phyloP scores from a whole-genome alignment of 78 protist genomes.

The Dictyostelium firmibasis region DNA sequence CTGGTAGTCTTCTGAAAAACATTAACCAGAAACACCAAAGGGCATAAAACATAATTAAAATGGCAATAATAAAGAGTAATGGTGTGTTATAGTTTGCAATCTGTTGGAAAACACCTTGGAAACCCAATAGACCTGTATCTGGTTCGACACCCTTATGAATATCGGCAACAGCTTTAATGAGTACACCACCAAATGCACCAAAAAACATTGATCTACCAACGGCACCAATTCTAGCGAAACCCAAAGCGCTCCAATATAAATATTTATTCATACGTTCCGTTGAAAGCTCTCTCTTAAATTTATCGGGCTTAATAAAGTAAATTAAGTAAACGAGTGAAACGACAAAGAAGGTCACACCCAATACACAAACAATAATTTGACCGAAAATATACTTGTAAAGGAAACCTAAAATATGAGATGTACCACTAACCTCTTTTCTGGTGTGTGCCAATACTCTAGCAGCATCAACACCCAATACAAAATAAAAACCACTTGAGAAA shows the following conservation, averaged over 20 bases:
- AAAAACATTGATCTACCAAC: constrained; percentile 65
- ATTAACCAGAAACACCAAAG: constrained; percentile 63
- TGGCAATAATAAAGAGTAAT: constrained; percentile 39
- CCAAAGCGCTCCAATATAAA: constrained; percentile 38
- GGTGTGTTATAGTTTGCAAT: constrained; percentile 40
- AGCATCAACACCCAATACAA: constrained; percentile 70
- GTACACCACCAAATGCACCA: constrained; percentile 58
- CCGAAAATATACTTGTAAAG: constrained; percentile 13
- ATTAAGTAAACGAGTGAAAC: constrained; percentile 27
- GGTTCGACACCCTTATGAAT: constrained; percentile 19
- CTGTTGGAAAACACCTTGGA: constrained; percentile 65
- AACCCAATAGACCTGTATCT: constrained; percentile 29
- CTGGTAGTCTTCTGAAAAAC: constrained; percentile 61
- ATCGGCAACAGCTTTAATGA: constrained; percentile 38
- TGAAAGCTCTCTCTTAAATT: constrained; percentile 56
- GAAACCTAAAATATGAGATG: constrained; percentile 13
- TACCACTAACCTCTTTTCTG: constrained; percentile 13
- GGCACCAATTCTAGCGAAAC: constrained; percentile 72
- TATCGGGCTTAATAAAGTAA: constrained; percentile 36
- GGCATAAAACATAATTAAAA: constrained; percentile 35
- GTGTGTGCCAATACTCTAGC: constrained; percentile 17
- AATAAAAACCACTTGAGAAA: constrained; percentile 62
- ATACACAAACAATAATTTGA: constrained; percentile 36
- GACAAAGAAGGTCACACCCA: constrained; percentile 48
- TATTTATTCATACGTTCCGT: constrained; percentile 53